Conservation (phyloP, 179 eudicot species). For the Camellia oleifera region DNA sequence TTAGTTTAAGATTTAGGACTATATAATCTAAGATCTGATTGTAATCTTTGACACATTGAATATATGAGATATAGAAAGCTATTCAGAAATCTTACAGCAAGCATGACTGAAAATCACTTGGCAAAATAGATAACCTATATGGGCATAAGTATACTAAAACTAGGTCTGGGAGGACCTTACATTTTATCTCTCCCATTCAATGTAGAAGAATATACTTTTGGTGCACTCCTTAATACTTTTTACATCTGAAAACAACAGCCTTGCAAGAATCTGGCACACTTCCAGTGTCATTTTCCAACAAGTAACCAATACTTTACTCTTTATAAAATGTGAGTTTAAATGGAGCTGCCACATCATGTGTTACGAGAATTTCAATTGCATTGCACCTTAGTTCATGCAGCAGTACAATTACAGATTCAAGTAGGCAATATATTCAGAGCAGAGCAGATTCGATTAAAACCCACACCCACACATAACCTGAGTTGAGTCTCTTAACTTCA, state of each 20-base stretch:
- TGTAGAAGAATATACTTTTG: too few species aligned
- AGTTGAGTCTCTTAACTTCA: not conserved
- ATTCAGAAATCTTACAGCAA: too few species aligned
- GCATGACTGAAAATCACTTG: not conserved
- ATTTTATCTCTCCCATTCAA: too few species aligned
- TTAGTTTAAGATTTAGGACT: too few species aligned
- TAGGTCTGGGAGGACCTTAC: not conserved
- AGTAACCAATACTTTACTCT: not conserved
- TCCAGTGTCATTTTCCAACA: not conserved
- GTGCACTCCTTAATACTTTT: too few species aligned
- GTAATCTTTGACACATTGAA: too few species aligned
- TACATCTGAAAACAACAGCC: too few species aligned
- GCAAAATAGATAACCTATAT: not conserved
- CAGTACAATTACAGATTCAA: not conserved
- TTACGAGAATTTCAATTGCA: not conserved
- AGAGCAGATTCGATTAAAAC: not conserved
- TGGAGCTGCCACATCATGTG: not conserved
- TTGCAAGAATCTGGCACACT: too few species aligned
- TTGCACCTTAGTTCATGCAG: conserved; percentile 3
- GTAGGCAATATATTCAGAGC: conserved; percentile 1
- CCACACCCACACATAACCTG: not conserved
- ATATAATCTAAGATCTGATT: too few species aligned
- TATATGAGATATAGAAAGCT: too few species aligned
- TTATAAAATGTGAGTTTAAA: not conserved
- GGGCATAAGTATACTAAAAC: not conserved